Base-by-base conservation (phyloP, 2,329 filamentous ascomycete species). In the Graphium sp. region DNA sequence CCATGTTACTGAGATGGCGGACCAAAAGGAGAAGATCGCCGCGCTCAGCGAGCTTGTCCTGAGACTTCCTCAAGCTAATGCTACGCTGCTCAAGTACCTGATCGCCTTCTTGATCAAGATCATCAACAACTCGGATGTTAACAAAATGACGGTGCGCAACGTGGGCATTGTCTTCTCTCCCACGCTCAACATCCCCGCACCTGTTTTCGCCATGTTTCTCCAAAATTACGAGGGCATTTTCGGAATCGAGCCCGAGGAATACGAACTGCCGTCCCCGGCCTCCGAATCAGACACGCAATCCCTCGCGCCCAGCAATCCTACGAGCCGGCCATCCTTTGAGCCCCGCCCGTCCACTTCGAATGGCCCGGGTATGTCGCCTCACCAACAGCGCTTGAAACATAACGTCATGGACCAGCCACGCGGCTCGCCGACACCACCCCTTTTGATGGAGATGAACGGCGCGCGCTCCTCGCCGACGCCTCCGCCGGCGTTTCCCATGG, bases 71-170 rank as follows among this genome's bases (percentile, higher is more conserved):
- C 62, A 66, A 34, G 71, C 78, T 20, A 98, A 98, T 37, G 69
- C 75, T 26, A 74, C 80, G 3, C 59, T 98, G 24, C 62, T 98
- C 22, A 75, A 78, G 42, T 84, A 91, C 37, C 58, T 98, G 31
- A 81, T 87, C 26, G 72, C 79, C 4, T 94, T 93, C 54, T 55
- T 98, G 41, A 82, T 93, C 45, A 77, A 79, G 43, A 87, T 98
- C 41, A 83, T 94, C 45, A 84, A 89, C 50, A 84, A 94, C 41
- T 64, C 83, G 6, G 75, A 81, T 41, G 61, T 78, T 36, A 98
- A 98, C 59, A 95, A 94, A 62, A 98, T 98, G 89, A 94, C 81
- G 8, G 81, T 94, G 30, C 75, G 87, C 39, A 98, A 98, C 45
- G 82, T 98, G 31, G 87, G 89, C 37, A 95, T 98, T 41, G 87